Conservation (phyloP, 1,284 basidiomycete genomes). For the Fomes fomentarius region DNA sequence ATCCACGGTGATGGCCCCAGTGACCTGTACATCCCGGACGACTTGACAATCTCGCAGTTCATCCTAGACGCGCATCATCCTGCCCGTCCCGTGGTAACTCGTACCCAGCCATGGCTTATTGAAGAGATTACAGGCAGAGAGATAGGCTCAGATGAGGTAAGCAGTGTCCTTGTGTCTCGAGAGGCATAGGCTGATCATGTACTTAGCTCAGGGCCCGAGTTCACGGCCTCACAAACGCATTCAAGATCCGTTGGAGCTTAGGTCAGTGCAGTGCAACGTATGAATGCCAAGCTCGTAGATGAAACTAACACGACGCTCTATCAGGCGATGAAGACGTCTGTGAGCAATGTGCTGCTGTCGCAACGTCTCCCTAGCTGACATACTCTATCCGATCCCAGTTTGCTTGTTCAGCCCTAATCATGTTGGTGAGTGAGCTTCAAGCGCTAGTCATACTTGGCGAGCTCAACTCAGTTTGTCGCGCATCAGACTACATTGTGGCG, state of each 20-base stretch:
- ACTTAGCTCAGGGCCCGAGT: conserved; percentile 22
- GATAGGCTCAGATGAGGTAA: conserved; percentile 16
- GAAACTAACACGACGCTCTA: neutral
- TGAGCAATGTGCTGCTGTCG: neutral
- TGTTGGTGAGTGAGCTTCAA: neutral
- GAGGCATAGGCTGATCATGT: neutral
- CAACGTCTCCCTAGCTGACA: neutral
- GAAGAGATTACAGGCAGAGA: conserved; percentile 29
- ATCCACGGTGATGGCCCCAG: too few species aligned
- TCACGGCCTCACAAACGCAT: conserved; percentile 20
- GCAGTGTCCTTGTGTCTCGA: neutral
- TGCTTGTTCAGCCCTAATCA: neutral
- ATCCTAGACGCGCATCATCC: conserved; percentile 50
- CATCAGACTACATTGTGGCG: neutral
- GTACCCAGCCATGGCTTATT: conserved; percentile 25
- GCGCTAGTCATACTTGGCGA: neutral
- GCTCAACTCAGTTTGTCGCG: neutral
- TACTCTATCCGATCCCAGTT: neutral
- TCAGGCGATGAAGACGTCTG: neutral
- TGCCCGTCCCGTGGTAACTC: conserved; percentile 8
- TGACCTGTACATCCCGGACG: conserved; percentile 56
- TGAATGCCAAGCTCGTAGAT: neutral
- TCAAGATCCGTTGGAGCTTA: conserved; percentile 22
- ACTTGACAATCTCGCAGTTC: conserved; percentile 71
- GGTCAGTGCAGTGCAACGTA: conserved; percentile 8